Conservation (phyloP, 768 basidiomycete genomes). For the Hydnomerulius pinastri region DNA sequence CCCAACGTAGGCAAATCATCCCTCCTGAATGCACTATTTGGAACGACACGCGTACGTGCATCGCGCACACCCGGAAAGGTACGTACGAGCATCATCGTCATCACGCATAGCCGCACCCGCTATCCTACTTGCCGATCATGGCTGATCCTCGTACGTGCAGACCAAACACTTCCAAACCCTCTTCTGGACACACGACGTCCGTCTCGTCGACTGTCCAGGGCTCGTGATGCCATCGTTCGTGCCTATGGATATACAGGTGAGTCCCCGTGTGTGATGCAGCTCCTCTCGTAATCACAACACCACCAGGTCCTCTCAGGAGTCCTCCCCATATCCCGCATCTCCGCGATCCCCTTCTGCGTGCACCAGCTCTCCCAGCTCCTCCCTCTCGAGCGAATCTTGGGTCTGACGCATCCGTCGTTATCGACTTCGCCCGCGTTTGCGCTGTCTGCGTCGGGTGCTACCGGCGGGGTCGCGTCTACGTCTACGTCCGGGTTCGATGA, state of each 20-base stretch:
- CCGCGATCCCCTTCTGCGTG: constrained; percentile 85
- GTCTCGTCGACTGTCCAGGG: constrained; percentile 94
- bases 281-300: neutral
- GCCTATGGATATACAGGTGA: constrained; percentile 81
- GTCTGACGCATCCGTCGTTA: constrained; percentile 52
- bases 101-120: neutral
- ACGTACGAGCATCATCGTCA: neutral
- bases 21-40: constrained; percentile 89
- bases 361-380: constrained; percentile 64
- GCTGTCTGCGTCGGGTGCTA: neutral
- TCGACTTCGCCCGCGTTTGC: constrained; percentile 13
- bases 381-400: constrained; percentile 75
- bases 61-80: constrained; percentile 90
- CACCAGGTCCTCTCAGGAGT: constrained; percentile 66
- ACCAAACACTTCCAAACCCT: constrained; percentile 97
- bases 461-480: neutral
- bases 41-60: constrained; percentile 72
- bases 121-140: no score
- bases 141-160: constrained; percentile 35
- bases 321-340: constrained; percentile 79
- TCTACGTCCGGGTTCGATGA: neutral
- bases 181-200: constrained; percentile 83
- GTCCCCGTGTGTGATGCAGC: neutral
- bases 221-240: constrained; percentile 86
- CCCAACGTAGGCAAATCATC: constrained; percentile 97